Base-by-base conservation (phyloP, 768 basidiomycete species). In the Lepiota subincarnata region DNA sequence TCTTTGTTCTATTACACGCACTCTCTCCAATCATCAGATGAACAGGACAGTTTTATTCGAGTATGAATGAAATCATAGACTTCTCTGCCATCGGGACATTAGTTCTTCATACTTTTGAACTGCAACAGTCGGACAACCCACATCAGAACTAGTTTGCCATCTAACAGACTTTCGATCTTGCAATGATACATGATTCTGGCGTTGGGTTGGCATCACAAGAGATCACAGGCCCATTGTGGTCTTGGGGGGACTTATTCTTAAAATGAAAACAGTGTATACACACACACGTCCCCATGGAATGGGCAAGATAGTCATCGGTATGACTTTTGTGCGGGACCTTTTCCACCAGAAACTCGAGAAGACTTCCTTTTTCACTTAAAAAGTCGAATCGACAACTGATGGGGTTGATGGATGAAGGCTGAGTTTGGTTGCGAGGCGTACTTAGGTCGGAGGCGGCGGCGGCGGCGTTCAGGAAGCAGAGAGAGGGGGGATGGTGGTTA, bases 331-430 rank as follows among this genome's bases (percentile, higher is more conserved):
- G 43, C 31, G 6, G n/a, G 18, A 35, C 41, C 19, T 16, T 12
- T 53, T 53, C 52, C 52, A 53, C 52, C 52, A 53, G 52, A 53
- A 53, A 39, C 43, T 26, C 36, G 37, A 53, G 52, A 46, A 53
- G 52, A 26, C 44, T 31, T 45, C 36, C 31, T 31, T 46, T 20
- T 28, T 20, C 40, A 35, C 43, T 46, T 22, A n/a, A 46, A 44
- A 53, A 28, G 37, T 22, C 16, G 19, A 18, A 53, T 19, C 37
- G 44, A 37, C 44, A 8, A 24, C 26, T 41, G 50, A 50, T 50
- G 40, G 50, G 39, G 24, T 12, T 53, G 52, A 53, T 53, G 43
- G 44, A 45, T 53, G 43, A 38, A 46, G 39, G 44, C 52, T 35
- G 43, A 46, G 52, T 53, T 53, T 53, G 52, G 26, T 53, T 39